Percentiles rank a stretch among this genome's conserved stretches.
These are phyloP conservation scores for Delitschia confertaspora DNA, from an alignment of 495 filamentous ascomycete genomes.

Conservation along the genomic window DNA sequence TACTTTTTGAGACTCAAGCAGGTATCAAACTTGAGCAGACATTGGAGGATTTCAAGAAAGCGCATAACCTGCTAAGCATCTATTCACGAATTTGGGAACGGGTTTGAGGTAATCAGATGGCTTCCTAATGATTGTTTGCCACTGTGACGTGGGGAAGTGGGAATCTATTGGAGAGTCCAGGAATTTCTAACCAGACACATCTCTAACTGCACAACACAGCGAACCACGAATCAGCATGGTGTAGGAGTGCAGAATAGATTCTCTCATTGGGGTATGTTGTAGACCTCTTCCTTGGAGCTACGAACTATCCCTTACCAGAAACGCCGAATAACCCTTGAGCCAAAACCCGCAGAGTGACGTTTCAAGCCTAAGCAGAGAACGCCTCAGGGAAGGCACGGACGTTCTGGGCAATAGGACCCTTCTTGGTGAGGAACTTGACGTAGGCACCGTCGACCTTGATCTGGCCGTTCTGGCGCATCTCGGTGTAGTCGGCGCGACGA, in stretches of 20 bases:
- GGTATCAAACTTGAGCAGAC: too few relatives aligned
- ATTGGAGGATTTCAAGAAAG: too few relatives aligned
- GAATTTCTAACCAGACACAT: too few relatives aligned
- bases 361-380: too few relatives aligned
- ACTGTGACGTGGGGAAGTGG: not conserved
- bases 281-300: too few relatives aligned
- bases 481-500: conserved; percentile 92
- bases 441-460: conserved; percentile 96
- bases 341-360: not conserved
- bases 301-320: not conserved
- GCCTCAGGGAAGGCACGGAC: conserved; percentile 87
- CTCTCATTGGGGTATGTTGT: too few relatives aligned
- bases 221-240: too few relatives aligned
- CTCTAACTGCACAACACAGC: too few relatives aligned
- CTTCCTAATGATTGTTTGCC: not conserved
- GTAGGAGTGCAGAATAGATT: too few relatives aligned
- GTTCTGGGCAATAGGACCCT: conserved; percentile 79
- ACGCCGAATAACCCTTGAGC: not conserved
- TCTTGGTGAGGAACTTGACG: conserved; percentile 93
- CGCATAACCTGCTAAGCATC: too few relatives aligned
- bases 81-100: not conserved
- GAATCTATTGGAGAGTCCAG: not conserved
- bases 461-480: conserved; percentile 80
- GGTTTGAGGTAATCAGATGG: not conserved
- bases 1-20: too few relatives aligned